A percentile compares a stretch with the other conserved stretches of the same genome.
These are phyloP conservation scores for Macrophomina tecta DNA, from an alignment of 2,329 filamentous ascomycete genomes.

Conservation along the genomic window DNA sequence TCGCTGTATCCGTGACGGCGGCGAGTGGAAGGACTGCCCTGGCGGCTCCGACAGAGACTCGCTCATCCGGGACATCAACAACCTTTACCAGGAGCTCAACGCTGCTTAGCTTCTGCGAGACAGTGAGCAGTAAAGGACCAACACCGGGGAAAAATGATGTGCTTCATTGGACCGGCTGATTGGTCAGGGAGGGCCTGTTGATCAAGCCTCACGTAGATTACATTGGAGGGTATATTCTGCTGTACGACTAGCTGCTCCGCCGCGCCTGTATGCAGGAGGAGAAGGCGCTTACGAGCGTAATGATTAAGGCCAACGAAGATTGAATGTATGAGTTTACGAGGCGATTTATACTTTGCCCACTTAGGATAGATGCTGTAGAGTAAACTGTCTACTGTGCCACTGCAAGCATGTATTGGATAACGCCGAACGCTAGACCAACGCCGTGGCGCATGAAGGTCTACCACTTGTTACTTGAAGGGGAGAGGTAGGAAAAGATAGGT, in stretches of 20 bases:
- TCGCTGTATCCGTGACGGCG: constrained; percentile 83
- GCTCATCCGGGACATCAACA: constrained; percentile 78
- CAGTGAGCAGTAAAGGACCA: no score
- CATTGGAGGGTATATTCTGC: background rate
- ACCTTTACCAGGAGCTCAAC: constrained; percentile 58
- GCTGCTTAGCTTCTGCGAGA: background rate
- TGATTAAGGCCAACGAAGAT: background rate
- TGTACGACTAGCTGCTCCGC: background rate
- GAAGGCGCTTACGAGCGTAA: background rate
- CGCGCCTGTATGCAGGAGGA: background rate
- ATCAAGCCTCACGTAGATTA: background rate
- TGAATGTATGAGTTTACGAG: constrained; percentile 17
- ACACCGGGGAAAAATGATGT: no score
- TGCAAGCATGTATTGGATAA: background rate
- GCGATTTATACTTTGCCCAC: background rate
- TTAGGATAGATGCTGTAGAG: constrained; percentile 12
- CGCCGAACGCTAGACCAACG: constrained; percentile 20
- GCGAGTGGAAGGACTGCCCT: constrained; percentile 80
- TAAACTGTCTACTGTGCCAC: constrained; percentile 3
- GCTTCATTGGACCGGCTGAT: no score
- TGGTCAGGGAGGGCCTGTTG: no score
- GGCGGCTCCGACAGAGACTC: constrained; percentile 71
- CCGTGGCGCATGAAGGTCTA: constrained; percentile 15
- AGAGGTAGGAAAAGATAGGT: background rate
- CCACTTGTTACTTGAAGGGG: constrained; percentile 3